Conservation (phyloP, 768 basidiomycete genomes). For the Xerocomus spinulosus region DNA sequence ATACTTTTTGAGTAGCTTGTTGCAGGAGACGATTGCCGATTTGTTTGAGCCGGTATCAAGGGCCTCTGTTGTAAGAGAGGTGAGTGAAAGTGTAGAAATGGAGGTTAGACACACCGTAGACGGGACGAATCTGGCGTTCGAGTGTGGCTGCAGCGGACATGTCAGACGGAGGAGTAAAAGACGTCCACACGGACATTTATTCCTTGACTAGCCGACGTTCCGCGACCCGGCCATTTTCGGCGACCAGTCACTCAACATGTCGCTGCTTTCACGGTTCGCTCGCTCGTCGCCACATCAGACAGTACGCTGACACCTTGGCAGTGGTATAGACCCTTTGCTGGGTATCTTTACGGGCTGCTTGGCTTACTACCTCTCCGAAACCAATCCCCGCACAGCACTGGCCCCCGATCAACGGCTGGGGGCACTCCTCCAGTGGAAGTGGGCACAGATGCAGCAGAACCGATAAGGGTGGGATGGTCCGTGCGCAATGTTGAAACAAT, state of each 20-base stretch:
- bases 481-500: slow-evolving; percentile 9
- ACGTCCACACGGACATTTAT: no score
- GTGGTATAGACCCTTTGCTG: slow-evolving; percentile 64
- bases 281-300: not conserved
- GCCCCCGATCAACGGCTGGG: slow-evolving; percentile 50
- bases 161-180: no score
- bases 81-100: not conserved
- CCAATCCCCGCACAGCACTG: slow-evolving; percentile 67
- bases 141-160: slow-evolving; percentile 55
- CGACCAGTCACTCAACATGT: slow-evolving; percentile 36
- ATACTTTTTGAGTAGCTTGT: slow-evolving; percentile 84
- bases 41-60: slow-evolving; percentile 85
- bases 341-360: slow-evolving; percentile 75
- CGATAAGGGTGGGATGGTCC: slow-evolving; percentile 13
- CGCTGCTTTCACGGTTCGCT: slow-evolving; percentile 36
- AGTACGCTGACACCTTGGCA: slow-evolving; percentile 26
- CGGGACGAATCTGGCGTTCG: slow-evolving; percentile 80
- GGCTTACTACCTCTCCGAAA: slow-evolving; percentile 79
- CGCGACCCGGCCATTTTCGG: slow-evolving; percentile 25
- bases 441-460: slow-evolving; percentile 37
- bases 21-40: slow-evolving; percentile 78
- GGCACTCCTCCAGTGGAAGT: slow-evolving; percentile 64
- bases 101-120: slow-evolving; percentile 59
- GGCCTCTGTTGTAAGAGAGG: slow-evolving; percentile 50
- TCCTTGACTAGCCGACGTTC: no score